Evolutionary conservation across 1,284 basidiomycete genomes (phyloP), one percentile per base, ranked within the genome.

Genomic region (Rhizoctonia solani): DNA sequence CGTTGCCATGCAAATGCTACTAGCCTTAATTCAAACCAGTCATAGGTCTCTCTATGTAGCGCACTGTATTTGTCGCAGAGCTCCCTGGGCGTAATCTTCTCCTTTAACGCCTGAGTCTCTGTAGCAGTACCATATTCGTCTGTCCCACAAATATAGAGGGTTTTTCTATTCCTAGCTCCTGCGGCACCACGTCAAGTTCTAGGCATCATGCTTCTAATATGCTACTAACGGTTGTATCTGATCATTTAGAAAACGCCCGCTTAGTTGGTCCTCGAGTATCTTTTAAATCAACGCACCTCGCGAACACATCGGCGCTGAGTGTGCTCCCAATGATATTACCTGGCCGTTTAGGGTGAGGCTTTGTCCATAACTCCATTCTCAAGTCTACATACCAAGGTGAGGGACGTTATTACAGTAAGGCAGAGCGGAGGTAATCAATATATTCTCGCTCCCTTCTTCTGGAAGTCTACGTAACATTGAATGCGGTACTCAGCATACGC

Each of bases 401-500:
- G 97, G 97, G 14, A 98, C 96, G 75, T 99, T 99, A 79, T 99
- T 99, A 77, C 97, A 98, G 76, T 96, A 99, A 13, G 97, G 97
- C 65, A 99, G 80, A 41, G 97, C 96, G 68, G 95, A 98, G 8
- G 97, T 98, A 75, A 99, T 89, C 44, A 99, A 82, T 55, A 98
- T 80, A 74, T 98, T 98, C 61, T 81, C 81, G 77, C 94, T 87
- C 52, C 94, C 95, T 59, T 89, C 83, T 76, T 88, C 87, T 2
- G 95, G 95, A 58, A 95, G 80, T 73, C 94, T 96, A 69, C n/a
- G 21, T 21, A 23, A 25, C n/a, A n/a, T n/a, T n/a, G n/a, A 27
- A 59, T 71, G 63, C 72, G 25, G 66, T 21, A 29, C n/a, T 54
- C 27, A 66, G 13, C 66, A 55, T 13, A 32, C 16, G 27, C 39